A percentile compares a stretch with the other conserved stretches of the same genome.
These are phyloP conservation scores for Aspergillus sclerotialis DNA, from an alignment of 2,329 filamentous ascomycete species.

Conservation along the genomic window DNA sequence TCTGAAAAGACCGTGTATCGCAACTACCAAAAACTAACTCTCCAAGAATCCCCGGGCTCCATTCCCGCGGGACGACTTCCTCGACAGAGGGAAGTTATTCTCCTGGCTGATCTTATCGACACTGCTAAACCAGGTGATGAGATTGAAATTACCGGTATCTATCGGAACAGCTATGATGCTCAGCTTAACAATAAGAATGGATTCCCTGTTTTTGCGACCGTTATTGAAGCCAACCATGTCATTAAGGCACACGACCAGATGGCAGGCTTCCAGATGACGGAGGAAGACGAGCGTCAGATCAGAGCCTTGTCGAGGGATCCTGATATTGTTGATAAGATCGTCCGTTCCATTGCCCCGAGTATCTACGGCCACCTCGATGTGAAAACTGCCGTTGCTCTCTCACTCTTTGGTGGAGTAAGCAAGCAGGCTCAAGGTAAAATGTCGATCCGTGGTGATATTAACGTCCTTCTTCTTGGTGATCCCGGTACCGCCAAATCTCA, in stretches of 20 bases:
- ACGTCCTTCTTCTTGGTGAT: slow-evolving; percentile 90
- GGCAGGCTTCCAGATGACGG: slow-evolving; percentile 89
- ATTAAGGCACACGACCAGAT: slow-evolving; percentile 97
- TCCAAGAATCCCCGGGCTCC: slow-evolving; percentile 94
- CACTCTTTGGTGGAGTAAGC: slow-evolving; percentile 87
- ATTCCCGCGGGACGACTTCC: slow-evolving; percentile 93
- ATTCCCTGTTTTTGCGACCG: slow-evolving; percentile 96
- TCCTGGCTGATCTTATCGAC: slow-evolving; percentile 96
- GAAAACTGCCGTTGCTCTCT: slow-evolving; percentile 92
- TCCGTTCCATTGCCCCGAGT: slow-evolving; percentile 89
- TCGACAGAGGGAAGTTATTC: slow-evolving; percentile 85
- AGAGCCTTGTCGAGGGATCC: slow-evolving; percentile 81
- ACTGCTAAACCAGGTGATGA: slow-evolving; percentile 95
- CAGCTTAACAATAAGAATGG: slow-evolving; percentile 98
- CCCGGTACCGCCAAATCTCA: slow-evolving; percentile 98
- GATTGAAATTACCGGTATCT: slow-evolving; percentile 92
- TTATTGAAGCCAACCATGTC: slow-evolving; percentile 94
- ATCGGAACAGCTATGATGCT: slow-evolving; percentile 96
- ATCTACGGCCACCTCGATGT: slow-evolving; percentile 97
- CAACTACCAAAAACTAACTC: slow-evolving; percentile 95
- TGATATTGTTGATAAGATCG: slow-evolving; percentile 84
- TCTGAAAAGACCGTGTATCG: slow-evolving; percentile 97
- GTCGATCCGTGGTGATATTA: slow-evolving; percentile 93
- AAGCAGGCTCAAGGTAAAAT: slow-evolving; percentile 86
- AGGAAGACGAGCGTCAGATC: slow-evolving; percentile 90